Base-by-base conservation (phyloP, 169 alveolate genomes). In the Eimeria falciformis region DNA sequence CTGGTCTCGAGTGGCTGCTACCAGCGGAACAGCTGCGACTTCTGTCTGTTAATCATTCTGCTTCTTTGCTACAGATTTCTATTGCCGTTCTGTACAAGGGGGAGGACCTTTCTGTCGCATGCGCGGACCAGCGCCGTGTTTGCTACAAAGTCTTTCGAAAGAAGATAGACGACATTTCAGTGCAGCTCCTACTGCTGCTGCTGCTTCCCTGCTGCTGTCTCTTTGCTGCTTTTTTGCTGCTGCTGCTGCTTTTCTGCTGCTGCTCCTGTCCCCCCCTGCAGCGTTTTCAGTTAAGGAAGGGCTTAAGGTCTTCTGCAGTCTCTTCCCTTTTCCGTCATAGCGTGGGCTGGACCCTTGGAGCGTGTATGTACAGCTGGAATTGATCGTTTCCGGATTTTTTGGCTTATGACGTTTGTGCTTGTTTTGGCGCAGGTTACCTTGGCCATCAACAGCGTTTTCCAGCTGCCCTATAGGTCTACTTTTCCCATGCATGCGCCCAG, bases 81-180 rank as follows among this genome's bases (percentile, higher is more conserved):
- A 55, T 87, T 40, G 93, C 87, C 55, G 86, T 87, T 68, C 71
- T 87, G 78, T 87, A 87, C 87, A 50, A 43, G 45, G 93, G 82
- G 2, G 93, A 87, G 65, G 58, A 87, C 53, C 93, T 69, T 37
- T 25, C 87, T 3, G 88, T 58, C 47, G 93, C 68, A 7, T 87
- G 88, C 23, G 78, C 71, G 12, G 87, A 87, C 37, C 73, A 18
- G 27, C 58, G 83, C 66, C 86, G 93, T 2, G 78, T 87, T 14
- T 66, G 55, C 46, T 87, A 79, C 89, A 79, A 53, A 62, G 55
- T 55, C 37, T 79, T 79, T 40, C 29, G 75, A 55, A 79, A 55
- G 33, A 79, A 79, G 75, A 79, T 79, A 79, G 89, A 79, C 55
- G 89, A 79, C 40, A 79, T 56, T 33, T 79, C 73, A 56, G 89